Evolutionary conservation across 495 filamentous ascomycete species (phyloP).

Genomic region (Penicillium bovifimosum): DNA sequence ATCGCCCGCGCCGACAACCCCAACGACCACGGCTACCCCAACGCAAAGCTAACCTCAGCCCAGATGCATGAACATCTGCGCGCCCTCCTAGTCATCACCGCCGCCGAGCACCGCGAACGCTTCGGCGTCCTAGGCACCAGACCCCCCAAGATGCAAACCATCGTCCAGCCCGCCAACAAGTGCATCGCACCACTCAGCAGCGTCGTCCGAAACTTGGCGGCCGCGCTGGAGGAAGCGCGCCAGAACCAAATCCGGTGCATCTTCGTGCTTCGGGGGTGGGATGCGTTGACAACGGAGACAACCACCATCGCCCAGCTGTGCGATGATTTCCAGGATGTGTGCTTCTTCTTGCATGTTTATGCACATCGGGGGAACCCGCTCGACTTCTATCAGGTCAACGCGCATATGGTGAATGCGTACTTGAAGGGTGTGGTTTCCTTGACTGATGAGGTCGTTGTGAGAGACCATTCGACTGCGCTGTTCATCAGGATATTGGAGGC

Average conservation of each 20-base stretch:
- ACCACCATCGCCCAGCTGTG: background rate
- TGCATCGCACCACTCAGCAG: background rate
- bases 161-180: background rate
- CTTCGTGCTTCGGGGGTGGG: background rate
- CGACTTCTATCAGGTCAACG: slow-evolving; percentile 1
- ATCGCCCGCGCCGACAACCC: background rate
- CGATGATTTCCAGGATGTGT: background rate
- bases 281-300: background rate
- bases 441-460: background rate
- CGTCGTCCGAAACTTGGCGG: background rate
- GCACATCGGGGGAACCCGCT: background rate
- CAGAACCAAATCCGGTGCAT: background rate
- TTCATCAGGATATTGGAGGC: slow-evolving; percentile 1
- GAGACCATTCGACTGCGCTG: background rate
- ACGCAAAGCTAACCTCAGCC: background rate
- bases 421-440: background rate
- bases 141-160: slow-evolving; percentile 2
- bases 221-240: background rate
- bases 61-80: slow-evolving; percentile 6
- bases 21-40: background rate
- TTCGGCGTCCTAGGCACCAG: background rate
- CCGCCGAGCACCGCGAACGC: slow-evolving; percentile 1
- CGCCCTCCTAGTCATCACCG: background rate
- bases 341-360: background rate
- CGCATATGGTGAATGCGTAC: background rate